These are phyloP conservation scores for Aspergillus eucalypticola DNA, from an alignment of 2,329 filamentous ascomycete species.

Conservation along the genomic window DNA sequence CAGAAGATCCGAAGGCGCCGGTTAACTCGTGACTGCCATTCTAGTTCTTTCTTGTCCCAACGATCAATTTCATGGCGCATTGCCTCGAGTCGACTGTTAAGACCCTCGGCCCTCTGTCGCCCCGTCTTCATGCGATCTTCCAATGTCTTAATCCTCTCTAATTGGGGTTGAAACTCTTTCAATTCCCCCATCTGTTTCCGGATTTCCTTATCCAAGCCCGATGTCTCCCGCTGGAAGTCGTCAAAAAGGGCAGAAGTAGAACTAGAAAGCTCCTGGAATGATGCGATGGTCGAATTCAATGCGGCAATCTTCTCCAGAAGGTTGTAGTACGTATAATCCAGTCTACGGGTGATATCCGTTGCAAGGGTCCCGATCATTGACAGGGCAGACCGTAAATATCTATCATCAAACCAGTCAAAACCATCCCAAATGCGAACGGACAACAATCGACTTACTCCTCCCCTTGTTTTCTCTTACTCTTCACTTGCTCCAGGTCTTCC, in stretches of 20 bases:
- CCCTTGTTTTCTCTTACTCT: conserved; percentile 71
- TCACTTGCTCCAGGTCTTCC: conserved; percentile 39
- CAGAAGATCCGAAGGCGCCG: conserved; percentile 44
- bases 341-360: conserved; percentile 46
- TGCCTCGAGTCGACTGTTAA: conserved; percentile 41
- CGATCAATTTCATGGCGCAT: conserved; percentile 42
- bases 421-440: neutral
- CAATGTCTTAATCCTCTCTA: conserved; percentile 37
- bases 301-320: conserved; percentile 47
- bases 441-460: conserved; percentile 64
- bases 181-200: conserved; percentile 41
- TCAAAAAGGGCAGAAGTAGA: conserved; percentile 38
- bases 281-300: conserved; percentile 42
- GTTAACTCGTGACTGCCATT: conserved; percentile 43
- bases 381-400: conserved; percentile 37
- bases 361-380: conserved; percentile 39
- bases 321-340: conserved; percentile 53
- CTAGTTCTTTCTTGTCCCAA: conserved; percentile 46
- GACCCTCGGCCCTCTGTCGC: conserved; percentile 34
- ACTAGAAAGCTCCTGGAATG: conserved; percentile 43
- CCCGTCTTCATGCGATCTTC: conserved; percentile 43
- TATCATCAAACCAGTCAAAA: conserved; percentile 16
- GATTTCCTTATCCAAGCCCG: conserved; percentile 39
- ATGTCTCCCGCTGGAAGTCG: conserved; percentile 41
- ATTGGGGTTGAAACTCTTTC: conserved; percentile 41